Percentiles rank a stretch among this genome's conserved stretches.
These are phyloP conservation scores for Cryptococcus sp. DNA, from an alignment of 1,284 basidiomycete genomes.

Conservation along the genomic window DNA sequence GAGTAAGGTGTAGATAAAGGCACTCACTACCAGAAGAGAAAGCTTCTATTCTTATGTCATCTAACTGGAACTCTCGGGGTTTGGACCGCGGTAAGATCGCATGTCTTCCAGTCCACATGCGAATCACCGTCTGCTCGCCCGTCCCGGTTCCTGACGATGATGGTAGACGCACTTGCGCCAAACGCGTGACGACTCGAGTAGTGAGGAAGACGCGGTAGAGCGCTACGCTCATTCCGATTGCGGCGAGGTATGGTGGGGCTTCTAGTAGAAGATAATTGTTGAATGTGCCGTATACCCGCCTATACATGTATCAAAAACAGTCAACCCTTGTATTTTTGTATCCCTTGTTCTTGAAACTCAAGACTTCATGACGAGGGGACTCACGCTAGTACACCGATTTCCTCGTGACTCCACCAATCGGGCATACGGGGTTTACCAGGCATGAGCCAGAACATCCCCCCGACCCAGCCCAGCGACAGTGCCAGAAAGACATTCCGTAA, in stretches of 20 bases:
- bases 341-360: too few species aligned
- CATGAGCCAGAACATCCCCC: constrained; percentile 8
- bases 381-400: constrained; percentile 6
- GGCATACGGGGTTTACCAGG: constrained; percentile 9
- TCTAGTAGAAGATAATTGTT: constrained; percentile 10
- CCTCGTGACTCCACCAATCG: constrained; percentile 8
- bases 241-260: constrained; percentile 8
- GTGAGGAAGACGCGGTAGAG: constrained; percentile 5
- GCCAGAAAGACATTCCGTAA: constrained; percentile 4
- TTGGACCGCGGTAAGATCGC: neutral
- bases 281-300: constrained; percentile 12
- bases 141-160: neutral
- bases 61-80: neutral
- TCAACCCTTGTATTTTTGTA: too few species aligned
- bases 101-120: neutral
- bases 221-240: constrained; percentile 3
- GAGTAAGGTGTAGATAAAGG: neutral
- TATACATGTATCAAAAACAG: neutral
- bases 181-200: constrained; percentile 3
- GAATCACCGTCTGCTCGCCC: neutral
- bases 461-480: neutral
- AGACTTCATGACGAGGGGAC: neutral
- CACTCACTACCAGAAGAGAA: neutral
- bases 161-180: constrained; percentile 1
- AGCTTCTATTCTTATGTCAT: neutral